Evolutionary conservation across 202 grass and related monocot genomes (phyloP).

Genomic region (Panicum virgatum): DNA sequence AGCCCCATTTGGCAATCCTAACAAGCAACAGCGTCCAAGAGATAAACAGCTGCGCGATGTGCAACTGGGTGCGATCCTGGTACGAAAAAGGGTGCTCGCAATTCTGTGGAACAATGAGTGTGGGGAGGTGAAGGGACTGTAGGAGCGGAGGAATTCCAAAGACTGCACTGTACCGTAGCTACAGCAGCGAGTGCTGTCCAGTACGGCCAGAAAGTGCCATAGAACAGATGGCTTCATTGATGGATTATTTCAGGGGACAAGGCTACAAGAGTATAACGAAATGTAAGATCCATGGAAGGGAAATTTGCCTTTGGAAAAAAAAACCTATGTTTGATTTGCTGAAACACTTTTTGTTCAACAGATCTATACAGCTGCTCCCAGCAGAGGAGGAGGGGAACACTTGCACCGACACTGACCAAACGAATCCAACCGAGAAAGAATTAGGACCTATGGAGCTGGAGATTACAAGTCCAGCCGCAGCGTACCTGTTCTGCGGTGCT

Average conservation of each 20-base stretch:
- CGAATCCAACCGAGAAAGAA: conserved; percentile 41
- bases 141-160: conserved; percentile 14
- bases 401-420: conserved; percentile 48
- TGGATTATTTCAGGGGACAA: conserved; percentile 27
- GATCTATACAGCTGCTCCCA: conserved; percentile 51
- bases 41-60: not conserved
- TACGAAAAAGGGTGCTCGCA: not conserved
- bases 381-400: conserved; percentile 15
- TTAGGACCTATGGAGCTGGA: conserved; percentile 21
- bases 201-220: conserved; percentile 27
- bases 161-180: not conserved
- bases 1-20: conserved; percentile 17
- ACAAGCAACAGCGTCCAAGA: not conserved
- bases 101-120: not conserved
- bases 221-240: conserved; percentile 35
- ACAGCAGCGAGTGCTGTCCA: conserved; percentile 14
- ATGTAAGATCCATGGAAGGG: conserved; percentile 17
- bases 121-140: not conserved
- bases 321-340: conserved; percentile 49
- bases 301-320: conserved; percentile 38
- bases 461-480: conserved; percentile 19
- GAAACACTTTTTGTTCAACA: conserved; percentile 38
- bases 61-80: not conserved
- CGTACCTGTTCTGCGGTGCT: conserved; percentile 33
- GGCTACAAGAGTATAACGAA: conserved; percentile 22